phyloP scores from a whole-genome alignment of 169 alveolate species.

The Plasmodium coatneyi region DNA sequence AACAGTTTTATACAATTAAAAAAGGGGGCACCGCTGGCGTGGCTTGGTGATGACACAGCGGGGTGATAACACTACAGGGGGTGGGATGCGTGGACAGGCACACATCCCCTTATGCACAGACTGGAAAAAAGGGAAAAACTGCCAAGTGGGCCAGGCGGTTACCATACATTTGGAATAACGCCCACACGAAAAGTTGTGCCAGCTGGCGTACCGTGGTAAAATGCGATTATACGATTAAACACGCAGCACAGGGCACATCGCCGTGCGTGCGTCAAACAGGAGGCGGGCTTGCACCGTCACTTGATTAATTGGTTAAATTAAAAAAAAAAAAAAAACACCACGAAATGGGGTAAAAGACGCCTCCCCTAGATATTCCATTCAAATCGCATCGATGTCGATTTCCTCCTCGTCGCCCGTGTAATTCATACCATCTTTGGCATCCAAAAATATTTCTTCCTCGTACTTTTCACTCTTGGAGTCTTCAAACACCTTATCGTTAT shows the following conservation, averaged over 20 bases:
- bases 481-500: constrained; percentile 60
- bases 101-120: background rate
- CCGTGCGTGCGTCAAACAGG: background rate
- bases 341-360: background rate
- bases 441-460: constrained; percentile 74
- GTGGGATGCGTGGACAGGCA: background rate
- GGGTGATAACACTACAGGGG: background rate
- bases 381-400: constrained; percentile 71
- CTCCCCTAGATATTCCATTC: background rate
- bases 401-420: constrained; percentile 74
- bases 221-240: background rate
- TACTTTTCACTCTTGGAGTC: constrained; percentile 74
- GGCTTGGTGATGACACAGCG: background rate
- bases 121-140: background rate
- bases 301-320: background rate
- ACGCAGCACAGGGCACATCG: background rate
- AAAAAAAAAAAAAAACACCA: background rate
- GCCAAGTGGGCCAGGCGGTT: background rate
- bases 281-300: background rate
- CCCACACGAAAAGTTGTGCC: background rate
- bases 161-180: background rate
- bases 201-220: background rate
- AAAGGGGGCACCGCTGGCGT: background rate
- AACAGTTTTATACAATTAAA: background rate
- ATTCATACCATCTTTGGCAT: constrained; percentile 71